A percentile compares a stretch with the other conserved stretches of the same genome.
Evolutionary conservation across 2,329 filamentous ascomycete genomes (phyloP).

Genomic region (Scytalidium lignicola): DNA sequence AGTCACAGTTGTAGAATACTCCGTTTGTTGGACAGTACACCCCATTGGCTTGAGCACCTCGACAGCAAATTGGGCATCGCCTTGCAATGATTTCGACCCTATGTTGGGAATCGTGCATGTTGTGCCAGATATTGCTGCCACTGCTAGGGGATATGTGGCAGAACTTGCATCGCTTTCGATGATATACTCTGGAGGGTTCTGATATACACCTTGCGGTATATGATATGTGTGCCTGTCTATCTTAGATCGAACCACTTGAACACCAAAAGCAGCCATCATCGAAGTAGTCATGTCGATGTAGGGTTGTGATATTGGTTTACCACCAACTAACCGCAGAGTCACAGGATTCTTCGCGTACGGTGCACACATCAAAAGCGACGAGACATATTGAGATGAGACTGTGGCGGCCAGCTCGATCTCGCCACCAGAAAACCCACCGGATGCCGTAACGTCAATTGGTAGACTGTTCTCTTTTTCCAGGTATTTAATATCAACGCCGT

Average conservation of each 20-base stretch:
- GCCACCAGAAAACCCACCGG: slow-evolving; percentile 78
- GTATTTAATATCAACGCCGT: slow-evolving; percentile 85
- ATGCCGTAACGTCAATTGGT: slow-evolving; percentile 76
- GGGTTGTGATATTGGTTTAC: slow-evolving; percentile 91
- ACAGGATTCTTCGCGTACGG: slow-evolving; percentile 95
- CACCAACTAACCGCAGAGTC: slow-evolving; percentile 84
- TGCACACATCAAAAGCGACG: slow-evolving; percentile 92
- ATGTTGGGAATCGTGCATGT: slow-evolving; percentile 97
- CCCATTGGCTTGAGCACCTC: slow-evolving; percentile 92
- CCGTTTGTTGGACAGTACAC: slow-evolving; percentile 80
- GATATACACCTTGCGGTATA: slow-evolving; percentile 79
- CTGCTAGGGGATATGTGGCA: slow-evolving; percentile 89
- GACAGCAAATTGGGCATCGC: slow-evolving; percentile 88
- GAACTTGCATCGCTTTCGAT: slow-evolving; percentile 98
- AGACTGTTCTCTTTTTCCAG: slow-evolving; percentile 78
- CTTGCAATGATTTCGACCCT: slow-evolving; percentile 84
- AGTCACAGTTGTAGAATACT: slow-evolving; percentile 84
- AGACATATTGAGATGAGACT: slow-evolving; percentile 98
- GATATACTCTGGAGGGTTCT: slow-evolving; percentile 78
- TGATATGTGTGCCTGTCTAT: slow-evolving; percentile 88
- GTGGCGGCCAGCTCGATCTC: slow-evolving; percentile 89
- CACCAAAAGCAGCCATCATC: slow-evolving; percentile 94
- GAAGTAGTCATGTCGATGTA: slow-evolving; percentile 99
- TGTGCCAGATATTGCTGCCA: slow-evolving; percentile 92
- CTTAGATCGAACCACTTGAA: slow-evolving; percentile 69